Conservation (phyloP, 352 stramenopile genomes). For the Salisapilia sapeloensis region DNA sequence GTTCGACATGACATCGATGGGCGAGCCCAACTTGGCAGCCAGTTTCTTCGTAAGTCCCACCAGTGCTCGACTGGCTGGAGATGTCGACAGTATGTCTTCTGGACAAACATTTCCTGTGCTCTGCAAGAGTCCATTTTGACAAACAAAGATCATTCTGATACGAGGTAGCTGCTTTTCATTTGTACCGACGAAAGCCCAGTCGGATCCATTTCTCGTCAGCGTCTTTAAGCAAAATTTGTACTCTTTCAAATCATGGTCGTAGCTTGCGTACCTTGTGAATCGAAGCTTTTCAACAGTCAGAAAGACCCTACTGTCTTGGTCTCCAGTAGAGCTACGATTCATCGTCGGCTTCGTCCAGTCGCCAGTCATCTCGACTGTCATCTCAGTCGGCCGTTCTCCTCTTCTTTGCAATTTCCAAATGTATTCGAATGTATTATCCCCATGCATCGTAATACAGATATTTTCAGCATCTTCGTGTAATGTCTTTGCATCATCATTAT, state of each 20-base stretch:
- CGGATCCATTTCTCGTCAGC: conserved; percentile 47
- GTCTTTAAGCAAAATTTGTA: conserved; percentile 60
- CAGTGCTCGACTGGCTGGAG: conserved; percentile 48
- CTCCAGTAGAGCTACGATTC: conserved; percentile 50
- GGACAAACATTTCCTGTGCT: conserved; percentile 24
- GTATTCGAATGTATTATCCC: conserved; percentile 75
- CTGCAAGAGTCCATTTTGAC: conserved; percentile 19
- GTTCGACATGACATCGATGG: conserved; percentile 72
- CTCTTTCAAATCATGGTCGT: conserved; percentile 22
- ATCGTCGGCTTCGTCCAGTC: conserved; percentile 52
- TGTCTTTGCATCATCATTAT: no score
- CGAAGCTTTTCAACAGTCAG: conserved; percentile 32
- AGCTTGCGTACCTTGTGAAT: conserved; percentile 61
- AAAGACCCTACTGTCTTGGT: conserved; percentile 57
- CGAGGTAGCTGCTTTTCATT: conserved; percentile 46
- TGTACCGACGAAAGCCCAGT: conserved; percentile 47
- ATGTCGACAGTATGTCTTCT: conserved; percentile 44
- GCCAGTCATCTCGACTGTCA: conserved; percentile 44
- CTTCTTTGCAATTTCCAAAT: conserved; percentile 38
- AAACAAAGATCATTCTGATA: conserved; percentile 45
- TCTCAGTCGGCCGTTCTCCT: conserved; percentile 41
- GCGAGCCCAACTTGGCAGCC: conserved; percentile 59
- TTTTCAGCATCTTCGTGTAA: no score
- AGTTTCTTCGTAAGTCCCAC: conserved; percentile 73
- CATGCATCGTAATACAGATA: conserved; percentile 34